Evolutionary conservation across 2,329 filamentous ascomycete genomes (phyloP), one percentile per base, ranked within the genome.

Genomic region (Neopestalotiopsis clavispora): DNA sequence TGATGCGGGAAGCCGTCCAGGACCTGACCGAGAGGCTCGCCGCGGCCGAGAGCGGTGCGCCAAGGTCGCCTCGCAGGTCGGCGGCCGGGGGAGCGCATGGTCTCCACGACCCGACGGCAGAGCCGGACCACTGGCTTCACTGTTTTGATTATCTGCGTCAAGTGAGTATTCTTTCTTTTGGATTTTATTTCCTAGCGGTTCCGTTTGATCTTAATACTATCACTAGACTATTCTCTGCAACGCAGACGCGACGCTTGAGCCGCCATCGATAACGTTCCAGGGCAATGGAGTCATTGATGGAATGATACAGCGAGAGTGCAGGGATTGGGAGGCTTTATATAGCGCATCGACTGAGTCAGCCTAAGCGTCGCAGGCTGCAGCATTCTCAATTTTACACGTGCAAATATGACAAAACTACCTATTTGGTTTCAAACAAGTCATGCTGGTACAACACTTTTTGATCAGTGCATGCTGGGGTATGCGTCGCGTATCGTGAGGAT

Each of bases 61-160:
- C n/a, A 6, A 3, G 6, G 17, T 20, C 17, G 57, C 9, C 60
- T 7, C 60, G 30, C 60, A 30, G 60, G 34, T 12, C 14, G 34
- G n/a, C 14, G 2, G 30, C 14, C 1, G 45, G 60, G n/a, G 60
- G 34, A 1, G n/a, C 60, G 10, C 60, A 62, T 38, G 60, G 60
- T 6, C 30, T 62, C 0, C 60, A 62, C n/a, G 60, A 62, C 17
- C 60, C 60, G 12, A 10, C 14, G 10, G 60, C 60, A 10, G 30
- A 62, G 30, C 23, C 23, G 3, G 60, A 40, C 5, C 60, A 62
- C 14, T 62, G 60, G 60, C 60, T 62, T 12, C 60, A 62, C 34
- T 62, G 60, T n/a, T 62, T 62, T 20, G 60, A 62, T 40, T 62
- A 62, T 30, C 17, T 62, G 30, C 60, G 60, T 23, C 60, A 62